phyloP scores from a whole-genome alignment of 768 basidiomycete genomes.

The Panaeolus cyanescens region DNA sequence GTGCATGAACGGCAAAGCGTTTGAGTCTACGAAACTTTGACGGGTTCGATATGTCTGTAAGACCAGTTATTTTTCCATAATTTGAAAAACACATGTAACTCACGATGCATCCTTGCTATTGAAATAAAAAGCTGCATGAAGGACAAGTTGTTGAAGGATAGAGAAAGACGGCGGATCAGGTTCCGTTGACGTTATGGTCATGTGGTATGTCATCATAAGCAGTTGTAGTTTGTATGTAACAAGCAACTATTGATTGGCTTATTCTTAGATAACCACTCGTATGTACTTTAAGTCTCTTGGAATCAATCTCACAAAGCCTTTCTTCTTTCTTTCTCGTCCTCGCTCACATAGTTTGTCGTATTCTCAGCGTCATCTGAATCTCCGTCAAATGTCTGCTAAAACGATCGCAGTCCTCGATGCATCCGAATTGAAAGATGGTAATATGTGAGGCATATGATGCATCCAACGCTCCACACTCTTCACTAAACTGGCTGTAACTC shows the following conservation, averaged over 20 bases:
- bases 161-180: background rate
- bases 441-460: conserved; percentile 45
- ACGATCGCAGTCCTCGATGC: conserved; percentile 61
- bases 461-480: background rate
- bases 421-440: conserved; percentile 62
- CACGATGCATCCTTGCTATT: conserved; percentile 47
- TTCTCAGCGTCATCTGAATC: background rate
- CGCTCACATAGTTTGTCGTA: background rate
- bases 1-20: conserved; percentile 34
- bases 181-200: background rate
- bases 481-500: background rate
- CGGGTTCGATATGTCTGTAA: conserved; percentile 38
- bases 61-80: too few relatives aligned
- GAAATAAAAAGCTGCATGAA: conserved; percentile 28
- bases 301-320: background rate
- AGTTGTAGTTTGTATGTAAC: background rate
- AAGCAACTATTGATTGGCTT: background rate
- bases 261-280: conserved; percentile 3
- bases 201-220: background rate
- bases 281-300: background rate
- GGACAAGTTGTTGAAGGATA: background rate
- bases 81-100: conserved; percentile 13
- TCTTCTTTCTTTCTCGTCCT: background rate
- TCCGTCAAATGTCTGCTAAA: conserved; percentile 43
- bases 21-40: conserved; percentile 44